Evolutionary conservation across 2,329 filamentous ascomycete species (phyloP).

Genomic region (Epichloe uncinata): DNA sequence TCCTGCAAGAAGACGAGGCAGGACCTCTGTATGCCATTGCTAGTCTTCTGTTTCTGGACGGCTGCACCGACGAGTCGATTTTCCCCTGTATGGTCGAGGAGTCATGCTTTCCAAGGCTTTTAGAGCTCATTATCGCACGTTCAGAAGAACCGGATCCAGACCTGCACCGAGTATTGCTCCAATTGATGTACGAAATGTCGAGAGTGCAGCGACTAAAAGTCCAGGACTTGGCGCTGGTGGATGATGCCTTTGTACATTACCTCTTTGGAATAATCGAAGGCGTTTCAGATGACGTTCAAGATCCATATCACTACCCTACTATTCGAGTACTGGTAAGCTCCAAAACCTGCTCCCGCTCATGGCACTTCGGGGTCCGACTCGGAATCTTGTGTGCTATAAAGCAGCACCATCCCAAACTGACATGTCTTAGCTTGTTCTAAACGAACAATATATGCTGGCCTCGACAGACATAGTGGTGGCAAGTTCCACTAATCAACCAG

Average conservation of each 20-base stretch:
- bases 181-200: conserved; percentile 93
- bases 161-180: conserved; percentile 69
- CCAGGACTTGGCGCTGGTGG: conserved; percentile 63
- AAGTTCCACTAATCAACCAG: conserved; percentile 22
- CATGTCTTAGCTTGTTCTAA: conserved; percentile 62
- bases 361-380: background rate
- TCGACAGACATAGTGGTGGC: conserved; percentile 38
- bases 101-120: conserved; percentile 67
- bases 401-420: conserved; percentile 8
- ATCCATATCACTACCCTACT: conserved; percentile 91
- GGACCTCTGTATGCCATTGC: conserved; percentile 70
- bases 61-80: conserved; percentile 59
- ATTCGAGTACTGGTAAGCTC: conserved; percentile 74
- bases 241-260: conserved; percentile 71
- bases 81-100: conserved; percentile 84
- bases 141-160: conserved; percentile 52
- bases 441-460: conserved; percentile 94
- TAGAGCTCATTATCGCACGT: conserved; percentile 64
- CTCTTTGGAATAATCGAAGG: conserved; percentile 82
- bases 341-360: background rate
- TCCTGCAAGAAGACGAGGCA: conserved; percentile 72
- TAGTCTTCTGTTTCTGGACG: conserved; percentile 78
- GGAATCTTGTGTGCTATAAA: background rate
- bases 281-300: conserved; percentile 71
- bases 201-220: conserved; percentile 69